Conservation (phyloP, 148 eudicot genomes). For the Chenopodium quinoa region DNA sequence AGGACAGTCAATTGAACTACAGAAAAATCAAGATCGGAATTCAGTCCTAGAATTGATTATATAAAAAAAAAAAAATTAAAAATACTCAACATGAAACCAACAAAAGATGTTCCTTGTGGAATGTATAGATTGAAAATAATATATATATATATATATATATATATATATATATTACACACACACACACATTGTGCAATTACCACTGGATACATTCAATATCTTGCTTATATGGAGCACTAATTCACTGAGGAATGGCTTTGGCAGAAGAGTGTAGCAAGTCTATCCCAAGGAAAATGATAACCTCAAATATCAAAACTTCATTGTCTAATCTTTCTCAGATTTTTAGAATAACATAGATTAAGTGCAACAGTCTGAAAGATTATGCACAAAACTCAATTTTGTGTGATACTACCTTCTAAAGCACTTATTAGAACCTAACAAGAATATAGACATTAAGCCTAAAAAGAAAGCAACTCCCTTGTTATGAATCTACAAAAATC, state of each 20-base stretch:
- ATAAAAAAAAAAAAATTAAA: neutral
- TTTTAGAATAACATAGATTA: neutral
- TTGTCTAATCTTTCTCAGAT: neutral
- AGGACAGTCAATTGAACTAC: slow-evolving; percentile 9
- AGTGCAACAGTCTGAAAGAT: neutral
- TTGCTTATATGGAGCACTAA: neutral
- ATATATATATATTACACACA: too few relatives aligned
- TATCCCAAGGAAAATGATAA: neutral
- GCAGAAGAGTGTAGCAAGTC: neutral
- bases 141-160: too few relatives aligned
- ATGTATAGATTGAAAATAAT: too few relatives aligned
- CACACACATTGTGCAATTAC: neutral
- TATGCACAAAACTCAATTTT: neutral
- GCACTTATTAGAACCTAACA: neutral
- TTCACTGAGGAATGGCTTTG: neutral
- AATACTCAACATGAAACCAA: neutral
- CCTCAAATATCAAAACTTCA: neutral
- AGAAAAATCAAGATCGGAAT: neutral
- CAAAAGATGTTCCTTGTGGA: neutral
- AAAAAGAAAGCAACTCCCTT: neutral
- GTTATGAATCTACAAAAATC: neutral
- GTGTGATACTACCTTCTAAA: neutral
- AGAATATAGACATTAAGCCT: neutral
- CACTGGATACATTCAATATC: neutral
- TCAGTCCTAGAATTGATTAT: neutral